Evolutionary conservation across 495 filamentous ascomycete species (phyloP).

Genomic region (Penicillium pulvis): DNA sequence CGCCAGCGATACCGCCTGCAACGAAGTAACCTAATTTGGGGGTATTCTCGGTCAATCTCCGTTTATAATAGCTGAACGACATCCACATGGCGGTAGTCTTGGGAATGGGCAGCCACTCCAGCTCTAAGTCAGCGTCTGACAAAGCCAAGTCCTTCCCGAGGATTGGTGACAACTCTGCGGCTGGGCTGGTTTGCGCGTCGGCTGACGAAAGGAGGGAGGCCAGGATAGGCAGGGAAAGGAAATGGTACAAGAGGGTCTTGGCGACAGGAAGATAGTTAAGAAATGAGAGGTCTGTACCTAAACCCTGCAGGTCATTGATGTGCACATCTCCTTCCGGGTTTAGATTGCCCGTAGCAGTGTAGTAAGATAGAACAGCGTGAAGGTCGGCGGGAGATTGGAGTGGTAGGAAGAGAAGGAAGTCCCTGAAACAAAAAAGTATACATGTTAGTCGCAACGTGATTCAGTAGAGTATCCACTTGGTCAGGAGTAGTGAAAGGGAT

Average conservation of each 20-base stretch:
- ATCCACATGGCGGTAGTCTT: constrained; percentile 50
- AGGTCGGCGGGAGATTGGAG: constrained; percentile 66
- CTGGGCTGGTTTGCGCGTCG: constrained; percentile 36
- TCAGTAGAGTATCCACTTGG: background rate
- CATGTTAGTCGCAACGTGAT: constrained; percentile 12
- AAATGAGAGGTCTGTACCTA: constrained; percentile 87
- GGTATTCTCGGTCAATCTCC: constrained; percentile 64
- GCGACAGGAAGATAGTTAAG: constrained; percentile 53
- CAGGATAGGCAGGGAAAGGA: constrained; percentile 40
- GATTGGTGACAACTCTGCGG: constrained; percentile 27
- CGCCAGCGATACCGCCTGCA: constrained; percentile 90
- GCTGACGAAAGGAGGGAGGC: constrained; percentile 43
- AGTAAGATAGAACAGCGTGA: constrained; percentile 88
- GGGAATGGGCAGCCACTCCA: constrained; percentile 50
- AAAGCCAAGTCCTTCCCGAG: constrained; percentile 33
- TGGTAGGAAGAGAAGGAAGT: constrained; percentile 95
- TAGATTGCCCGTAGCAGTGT: constrained; percentile 84
- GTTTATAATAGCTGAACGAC: constrained; percentile 53
- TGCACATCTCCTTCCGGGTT: constrained; percentile 93
- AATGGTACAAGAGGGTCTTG: constrained; percentile 44
- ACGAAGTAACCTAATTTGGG: constrained; percentile 91
- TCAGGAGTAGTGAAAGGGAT: background rate
- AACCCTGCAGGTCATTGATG: constrained; percentile 86
- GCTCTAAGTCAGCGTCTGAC: constrained; percentile 41
- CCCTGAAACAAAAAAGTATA: constrained; percentile 49